A percentile compares a stretch with the other conserved stretches of the same genome.
Conservation (phyloP, 192 early-diverging fungal species). For the Rhizophlyctis rosea region DNA sequence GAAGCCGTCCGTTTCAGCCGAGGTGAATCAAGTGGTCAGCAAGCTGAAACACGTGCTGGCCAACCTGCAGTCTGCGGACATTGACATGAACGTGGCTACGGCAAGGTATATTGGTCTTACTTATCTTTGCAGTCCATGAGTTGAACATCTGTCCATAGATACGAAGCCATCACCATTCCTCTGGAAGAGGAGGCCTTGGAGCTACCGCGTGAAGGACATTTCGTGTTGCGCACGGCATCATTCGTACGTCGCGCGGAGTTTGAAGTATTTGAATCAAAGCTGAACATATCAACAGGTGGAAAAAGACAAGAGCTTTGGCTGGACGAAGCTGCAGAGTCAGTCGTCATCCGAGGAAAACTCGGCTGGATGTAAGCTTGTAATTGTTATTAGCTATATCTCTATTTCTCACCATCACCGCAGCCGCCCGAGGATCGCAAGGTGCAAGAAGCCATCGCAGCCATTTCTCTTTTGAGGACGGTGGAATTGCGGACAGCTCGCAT, state of each 20-base stretch:
- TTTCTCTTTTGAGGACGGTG: conserved; percentile 4
- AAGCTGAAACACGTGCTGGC: conserved; percentile 20
- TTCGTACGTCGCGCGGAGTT: neutral
- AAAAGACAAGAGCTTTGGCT: conserved; percentile 6
- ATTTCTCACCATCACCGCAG: neutral
- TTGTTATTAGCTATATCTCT: neutral
- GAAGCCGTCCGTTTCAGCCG: conserved; percentile 5
- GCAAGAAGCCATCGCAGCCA: too few relatives aligned
- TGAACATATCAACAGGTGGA: conserved; percentile 1
- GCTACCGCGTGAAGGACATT: conserved; percentile 7
- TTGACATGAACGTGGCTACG: conserved; percentile 17
- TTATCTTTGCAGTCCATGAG: neutral
- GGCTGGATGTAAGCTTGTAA: conserved; percentile 6
- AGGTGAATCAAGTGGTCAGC: conserved; percentile 27
- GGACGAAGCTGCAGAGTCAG: conserved; percentile 1
- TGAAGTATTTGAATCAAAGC: neutral
- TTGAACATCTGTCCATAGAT: conserved; percentile 7
- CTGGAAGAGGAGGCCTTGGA: conserved; percentile 5
- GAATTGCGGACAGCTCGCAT: conserved; percentile 8
- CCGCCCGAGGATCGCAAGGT: neutral
- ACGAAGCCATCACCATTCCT: conserved; percentile 21
- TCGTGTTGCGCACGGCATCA: neutral
- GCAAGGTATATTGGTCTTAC: conserved; percentile 16
- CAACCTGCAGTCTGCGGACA: conserved; percentile 8
- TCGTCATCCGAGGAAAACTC: neutral